phyloP scores from a whole-genome alignment of 306 rosid species.

The Cucurbita argyrosperma region DNA sequence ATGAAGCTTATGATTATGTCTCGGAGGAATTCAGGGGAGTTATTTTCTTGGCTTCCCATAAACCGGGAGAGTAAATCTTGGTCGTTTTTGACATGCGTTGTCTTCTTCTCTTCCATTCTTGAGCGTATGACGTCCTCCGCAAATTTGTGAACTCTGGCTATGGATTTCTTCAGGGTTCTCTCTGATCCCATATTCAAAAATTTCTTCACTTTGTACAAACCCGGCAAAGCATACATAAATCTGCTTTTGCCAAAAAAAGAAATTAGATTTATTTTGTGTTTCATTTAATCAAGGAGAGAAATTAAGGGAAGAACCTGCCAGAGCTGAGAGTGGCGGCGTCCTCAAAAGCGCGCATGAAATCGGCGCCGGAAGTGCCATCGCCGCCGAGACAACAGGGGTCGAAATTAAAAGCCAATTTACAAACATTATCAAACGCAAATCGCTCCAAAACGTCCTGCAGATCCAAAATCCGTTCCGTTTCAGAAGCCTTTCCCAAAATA shows the following conservation, averaged over 20 bases:
- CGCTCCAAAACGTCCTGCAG: conserved; percentile 52
- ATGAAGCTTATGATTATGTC: conserved; percentile 49
- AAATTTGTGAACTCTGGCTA: conserved; percentile 27
- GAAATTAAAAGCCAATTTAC: conserved; percentile 47
- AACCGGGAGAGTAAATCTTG: conserved; percentile 48
- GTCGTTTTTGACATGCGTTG: not conserved
- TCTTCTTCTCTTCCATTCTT: conserved; percentile 18
- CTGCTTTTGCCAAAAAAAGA: not conserved
- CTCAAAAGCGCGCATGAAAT: conserved; percentile 57
- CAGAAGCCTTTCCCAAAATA: conserved; percentile 15
- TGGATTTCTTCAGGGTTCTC: conserved; percentile 23
- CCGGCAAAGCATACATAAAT: conserved; percentile 15
- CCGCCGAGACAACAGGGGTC: conserved; percentile 47
- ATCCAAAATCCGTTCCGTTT: conserved; percentile 15
- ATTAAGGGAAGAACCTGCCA: conserved; percentile 7
- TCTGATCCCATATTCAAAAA: conserved; percentile 34
- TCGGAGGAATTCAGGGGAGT: conserved; percentile 40
- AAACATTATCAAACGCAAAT: conserved; percentile 52
- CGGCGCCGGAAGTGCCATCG: conserved; percentile 19
- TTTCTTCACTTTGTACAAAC: conserved; percentile 15
- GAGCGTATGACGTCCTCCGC: conserved; percentile 38
- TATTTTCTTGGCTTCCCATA: conserved; percentile 16
- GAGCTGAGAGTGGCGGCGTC: conserved; percentile 34
- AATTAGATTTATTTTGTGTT: not conserved
- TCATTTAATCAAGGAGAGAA: not conserved